These are phyloP conservation scores for Puccinellia tenuiflora DNA, from an alignment of 176 grass and related monocot species.

Conservation along the genomic window DNA sequence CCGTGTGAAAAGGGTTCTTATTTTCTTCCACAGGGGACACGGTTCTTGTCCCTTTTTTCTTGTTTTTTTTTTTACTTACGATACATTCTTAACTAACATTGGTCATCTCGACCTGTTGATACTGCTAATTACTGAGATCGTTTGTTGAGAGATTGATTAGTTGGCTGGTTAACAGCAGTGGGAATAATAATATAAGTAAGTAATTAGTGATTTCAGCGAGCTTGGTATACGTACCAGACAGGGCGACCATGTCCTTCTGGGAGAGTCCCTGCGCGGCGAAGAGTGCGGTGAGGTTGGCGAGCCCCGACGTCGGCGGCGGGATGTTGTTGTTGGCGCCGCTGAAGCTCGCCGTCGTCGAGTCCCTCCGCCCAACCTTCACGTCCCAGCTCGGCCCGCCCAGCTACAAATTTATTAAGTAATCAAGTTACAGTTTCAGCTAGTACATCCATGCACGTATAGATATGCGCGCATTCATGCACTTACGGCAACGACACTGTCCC, in stretches of 20 bases:
- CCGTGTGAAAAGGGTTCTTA: not conserved
- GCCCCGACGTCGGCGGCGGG: constrained; percentile 38
- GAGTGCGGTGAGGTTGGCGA: constrained; percentile 48
- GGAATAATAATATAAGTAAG: not conserved
- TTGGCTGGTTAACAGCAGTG: not conserved
- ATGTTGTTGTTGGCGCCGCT: constrained; percentile 50
- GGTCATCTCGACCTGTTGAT: not conserved
- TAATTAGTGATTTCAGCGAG: not conserved
- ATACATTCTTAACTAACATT: not conserved
- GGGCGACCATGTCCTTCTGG: constrained; percentile 60
- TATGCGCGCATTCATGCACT: not conserved
- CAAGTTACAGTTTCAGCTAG: not conserved
- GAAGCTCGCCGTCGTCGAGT: constrained; percentile 62
- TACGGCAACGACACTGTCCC: constrained; percentile 56
- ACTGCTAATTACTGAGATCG: not conserved
- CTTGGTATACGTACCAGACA: constrained; percentile 36
- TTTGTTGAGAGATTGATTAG: not conserved
- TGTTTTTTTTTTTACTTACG: not conserved
- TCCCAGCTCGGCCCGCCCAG: constrained; percentile 56
- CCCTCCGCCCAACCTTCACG: constrained; percentile 68
- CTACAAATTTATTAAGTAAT: not conserved
- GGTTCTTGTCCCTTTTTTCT: not conserved
- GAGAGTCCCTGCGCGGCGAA: constrained; percentile 62
- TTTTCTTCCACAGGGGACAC: not conserved
- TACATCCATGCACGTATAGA: not conserved